Evolutionary conservation across 306 rosid species (phyloP).

Genomic region (Malus sieversii): DNA sequence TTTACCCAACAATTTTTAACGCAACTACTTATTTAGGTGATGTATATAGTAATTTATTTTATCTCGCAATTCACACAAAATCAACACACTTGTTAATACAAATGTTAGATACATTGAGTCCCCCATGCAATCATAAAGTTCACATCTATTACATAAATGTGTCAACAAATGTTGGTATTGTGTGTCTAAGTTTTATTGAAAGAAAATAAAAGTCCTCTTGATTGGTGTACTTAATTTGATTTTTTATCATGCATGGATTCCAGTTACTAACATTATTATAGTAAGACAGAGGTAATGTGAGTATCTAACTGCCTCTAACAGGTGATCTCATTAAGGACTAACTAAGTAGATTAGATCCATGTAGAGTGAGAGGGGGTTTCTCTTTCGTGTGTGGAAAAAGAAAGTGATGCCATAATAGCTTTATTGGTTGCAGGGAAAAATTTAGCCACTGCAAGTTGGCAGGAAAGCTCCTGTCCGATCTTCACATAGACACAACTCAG

Average conservation of each 20-base stretch:
- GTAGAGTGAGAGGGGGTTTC: not conserved
- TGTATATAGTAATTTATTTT: not conserved
- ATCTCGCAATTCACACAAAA: not conserved
- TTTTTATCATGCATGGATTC: not conserved
- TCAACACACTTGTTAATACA: not conserved
- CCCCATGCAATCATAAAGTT: not conserved
- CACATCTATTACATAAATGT: not conserved
- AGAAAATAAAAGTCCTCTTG: no score
- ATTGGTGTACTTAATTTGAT: not conserved
- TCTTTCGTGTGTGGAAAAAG: conserved; percentile 1
- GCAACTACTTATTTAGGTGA: not conserved
- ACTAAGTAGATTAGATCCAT: not conserved
- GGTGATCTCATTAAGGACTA: not conserved
- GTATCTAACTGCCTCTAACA: not conserved
- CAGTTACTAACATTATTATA: not conserved
- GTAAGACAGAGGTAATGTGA: not conserved
- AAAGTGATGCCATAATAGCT: conserved; percentile 44
- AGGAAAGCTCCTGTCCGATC: conserved; percentile 46
- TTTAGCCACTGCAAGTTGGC: conserved; percentile 67
- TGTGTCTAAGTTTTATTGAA: not conserved
- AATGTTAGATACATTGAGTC: not conserved
- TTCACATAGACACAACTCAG: conserved; percentile 24
- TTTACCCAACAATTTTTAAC: not conserved
- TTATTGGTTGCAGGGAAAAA: conserved; percentile 89
- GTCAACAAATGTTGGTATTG: not conserved